These are phyloP conservation scores for Chimonanthus praecox DNA, from an alignment of 164 flowering plant species.

Conservation along the genomic window DNA sequence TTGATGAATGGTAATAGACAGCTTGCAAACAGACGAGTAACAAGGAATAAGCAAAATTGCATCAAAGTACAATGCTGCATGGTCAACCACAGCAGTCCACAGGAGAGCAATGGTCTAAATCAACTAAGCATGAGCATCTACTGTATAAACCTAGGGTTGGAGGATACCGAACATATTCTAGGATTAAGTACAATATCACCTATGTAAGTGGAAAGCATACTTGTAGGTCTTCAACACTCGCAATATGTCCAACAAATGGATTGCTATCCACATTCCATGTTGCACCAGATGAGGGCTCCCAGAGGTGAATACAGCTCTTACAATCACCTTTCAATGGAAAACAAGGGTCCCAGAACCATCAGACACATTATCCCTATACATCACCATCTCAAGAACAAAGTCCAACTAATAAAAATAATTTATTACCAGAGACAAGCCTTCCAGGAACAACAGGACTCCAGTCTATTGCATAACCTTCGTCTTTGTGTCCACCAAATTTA, in stretches of 20 bases:
- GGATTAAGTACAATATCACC: not conserved
- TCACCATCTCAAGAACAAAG: not conserved
- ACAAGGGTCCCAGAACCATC: not conserved
- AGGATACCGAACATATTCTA: not conserved
- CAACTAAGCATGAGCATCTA: not conserved
- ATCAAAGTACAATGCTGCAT: not conserved
- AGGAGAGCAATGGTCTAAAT: not conserved
- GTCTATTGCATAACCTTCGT: conserved; percentile 95
- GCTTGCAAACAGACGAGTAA: too few species aligned
- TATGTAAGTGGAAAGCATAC: conserved; percentile 24
- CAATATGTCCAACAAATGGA: conserved; percentile 81
- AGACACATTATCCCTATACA: not conserved
- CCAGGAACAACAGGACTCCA: conserved; percentile 90
- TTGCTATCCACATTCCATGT: conserved; percentile 73
- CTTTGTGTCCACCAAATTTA: conserved; percentile 77
- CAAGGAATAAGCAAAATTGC: too few species aligned
- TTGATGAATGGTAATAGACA: too few species aligned
- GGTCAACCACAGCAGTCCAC: not conserved
- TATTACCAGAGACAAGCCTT: conserved; percentile 81
- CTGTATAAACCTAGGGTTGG: not conserved
- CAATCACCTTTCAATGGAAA: conserved; percentile 71
- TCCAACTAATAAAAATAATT: not conserved
- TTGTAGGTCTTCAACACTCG: conserved; percentile 96
- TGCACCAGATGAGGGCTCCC: conserved; percentile 81
- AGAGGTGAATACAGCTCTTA: conserved; percentile 67